Conservation (phyloP, 495 filamentous ascomycete species). For the Cairneyella variabilis region DNA sequence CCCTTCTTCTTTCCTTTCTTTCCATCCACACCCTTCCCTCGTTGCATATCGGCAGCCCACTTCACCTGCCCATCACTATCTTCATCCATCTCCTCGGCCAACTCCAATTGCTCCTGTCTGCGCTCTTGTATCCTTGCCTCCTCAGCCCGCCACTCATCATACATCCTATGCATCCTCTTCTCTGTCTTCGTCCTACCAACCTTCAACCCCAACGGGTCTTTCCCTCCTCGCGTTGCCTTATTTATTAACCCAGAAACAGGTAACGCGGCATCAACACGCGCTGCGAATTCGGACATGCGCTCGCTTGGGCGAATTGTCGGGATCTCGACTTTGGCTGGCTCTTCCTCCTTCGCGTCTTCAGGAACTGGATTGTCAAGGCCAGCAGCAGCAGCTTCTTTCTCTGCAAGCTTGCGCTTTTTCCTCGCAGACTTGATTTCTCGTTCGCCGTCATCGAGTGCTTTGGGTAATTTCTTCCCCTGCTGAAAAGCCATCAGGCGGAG, state of each 20-base stretch:
- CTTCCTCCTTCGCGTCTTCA: slow-evolving; percentile 15
- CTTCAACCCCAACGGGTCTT: slow-evolving; percentile 51
- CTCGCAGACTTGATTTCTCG: slow-evolving; percentile 36
- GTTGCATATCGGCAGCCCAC: slow-evolving; percentile 47
- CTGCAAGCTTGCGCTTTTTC: slow-evolving; percentile 39
- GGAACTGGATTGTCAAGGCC: slow-evolving; percentile 24
- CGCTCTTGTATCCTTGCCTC: slow-evolving; percentile 51
- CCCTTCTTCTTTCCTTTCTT: slow-evolving; percentile 53
- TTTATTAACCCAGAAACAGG: slow-evolving; percentile 64
- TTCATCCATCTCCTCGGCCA: slow-evolving; percentile 62
- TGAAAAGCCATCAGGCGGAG: slow-evolving; percentile 71
- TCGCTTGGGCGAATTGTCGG: slow-evolving; percentile 81
- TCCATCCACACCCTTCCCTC: slow-evolving; percentile 15
- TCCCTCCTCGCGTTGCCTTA: slow-evolving; percentile 42
- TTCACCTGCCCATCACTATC: slow-evolving; percentile 55
- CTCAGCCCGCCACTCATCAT: slow-evolving; percentile 75
- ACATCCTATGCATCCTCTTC: slow-evolving; percentile 75
- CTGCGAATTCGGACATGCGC: slow-evolving; percentile 72
- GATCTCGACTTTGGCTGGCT: slow-evolving; percentile 23
- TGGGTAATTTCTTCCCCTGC: slow-evolving; percentile 50
- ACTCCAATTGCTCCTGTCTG: slow-evolving; percentile 55
- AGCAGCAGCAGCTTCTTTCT: no score
- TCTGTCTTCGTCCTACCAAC: slow-evolving; percentile 70
- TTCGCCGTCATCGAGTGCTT: slow-evolving; percentile 67
- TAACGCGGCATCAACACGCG: slow-evolving; percentile 81